Percentiles rank a stretch among this genome's conserved stretches.
phyloP scores from a whole-genome alignment of 139 green algal genomes.

The Chlorella ohadii region DNA sequence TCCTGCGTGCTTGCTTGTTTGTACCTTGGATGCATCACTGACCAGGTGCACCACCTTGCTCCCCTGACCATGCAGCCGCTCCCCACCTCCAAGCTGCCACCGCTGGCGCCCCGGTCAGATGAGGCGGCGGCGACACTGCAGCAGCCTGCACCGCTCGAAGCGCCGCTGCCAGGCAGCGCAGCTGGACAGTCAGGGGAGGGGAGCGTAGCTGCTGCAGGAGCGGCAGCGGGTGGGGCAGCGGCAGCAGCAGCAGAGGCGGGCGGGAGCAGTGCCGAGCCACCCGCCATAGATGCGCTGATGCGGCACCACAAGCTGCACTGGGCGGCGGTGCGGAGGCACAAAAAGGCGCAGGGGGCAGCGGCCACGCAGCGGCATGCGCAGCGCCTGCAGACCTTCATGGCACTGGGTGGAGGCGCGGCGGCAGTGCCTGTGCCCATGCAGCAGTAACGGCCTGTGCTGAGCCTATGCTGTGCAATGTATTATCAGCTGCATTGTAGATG shows the following conservation, averaged over 20 bases:
- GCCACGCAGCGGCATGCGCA: slow-evolving; percentile 21
- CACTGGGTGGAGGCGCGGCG: not conserved
- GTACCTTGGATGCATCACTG: not conserved
- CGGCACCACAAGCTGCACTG: slow-evolving; percentile 40
- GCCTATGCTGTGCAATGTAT: too few species aligned
- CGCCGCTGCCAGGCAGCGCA: not conserved
- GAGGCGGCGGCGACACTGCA: not conserved
- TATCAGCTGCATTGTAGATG: too few species aligned
- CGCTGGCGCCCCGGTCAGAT: slow-evolving; percentile 13
- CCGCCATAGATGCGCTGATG: not conserved
- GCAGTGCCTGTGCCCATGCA: slow-evolving; percentile 15
- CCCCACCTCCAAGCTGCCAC: slow-evolving; percentile 21
- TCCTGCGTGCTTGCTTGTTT: too few species aligned
- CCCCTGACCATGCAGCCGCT: slow-evolving; percentile 1
- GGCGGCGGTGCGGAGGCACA: slow-evolving; percentile 34
- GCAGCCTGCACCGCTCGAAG: slow-evolving; percentile 9
- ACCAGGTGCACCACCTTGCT: not conserved
- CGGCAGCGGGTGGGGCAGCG: not conserved
- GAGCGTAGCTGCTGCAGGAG: not conserved
- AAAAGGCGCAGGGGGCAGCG: not conserved
- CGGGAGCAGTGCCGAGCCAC: not conserved
- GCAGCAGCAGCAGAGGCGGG: too few species aligned
- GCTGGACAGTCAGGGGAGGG: not conserved
- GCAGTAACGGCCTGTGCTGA: not conserved
- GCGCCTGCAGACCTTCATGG: slow-evolving; percentile 27